Percentiles rank a stretch among this genome's conserved stretches.
Conservation (phyloP, 2,329 filamentous ascomycete species). For the Sporothrix pseudoabietina region DNA sequence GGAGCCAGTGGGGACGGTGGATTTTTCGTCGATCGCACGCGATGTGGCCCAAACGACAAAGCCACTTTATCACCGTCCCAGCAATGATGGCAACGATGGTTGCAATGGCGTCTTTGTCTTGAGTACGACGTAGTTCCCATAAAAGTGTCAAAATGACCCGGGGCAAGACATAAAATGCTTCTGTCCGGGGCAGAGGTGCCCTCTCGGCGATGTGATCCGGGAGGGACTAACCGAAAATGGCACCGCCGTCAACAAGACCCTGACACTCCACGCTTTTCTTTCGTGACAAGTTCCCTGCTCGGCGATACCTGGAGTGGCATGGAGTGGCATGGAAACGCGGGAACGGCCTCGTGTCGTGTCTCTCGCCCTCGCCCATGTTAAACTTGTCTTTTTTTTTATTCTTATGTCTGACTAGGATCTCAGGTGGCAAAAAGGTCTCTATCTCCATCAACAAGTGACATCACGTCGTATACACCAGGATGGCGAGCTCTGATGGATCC, state of each 20-base stretch:
- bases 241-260: slow-evolving; percentile 10
- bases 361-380: background rate
- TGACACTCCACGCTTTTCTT: background rate
- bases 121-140: too few species aligned
- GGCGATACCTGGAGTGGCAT: background rate
- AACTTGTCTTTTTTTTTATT: background rate
- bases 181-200: background rate
- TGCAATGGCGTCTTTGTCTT: background rate
- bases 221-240: background rate
- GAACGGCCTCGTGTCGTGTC: background rate
- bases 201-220: background rate
- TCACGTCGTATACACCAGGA: slow-evolving; percentile 10
- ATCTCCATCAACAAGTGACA: background rate
- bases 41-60: background rate
- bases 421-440: background rate
- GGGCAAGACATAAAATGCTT: background rate
- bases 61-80: background rate
- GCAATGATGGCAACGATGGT: background rate
- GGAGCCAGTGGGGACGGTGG: background rate
- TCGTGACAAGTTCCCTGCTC: background rate
- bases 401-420: background rate
- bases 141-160: background rate
- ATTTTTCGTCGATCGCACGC: slow-evolving; percentile 5
- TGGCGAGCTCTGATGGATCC: background rate
- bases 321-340: background rate